phyloP scores from a whole-genome alignment of 768 basidiomycete genomes.

The Leccinellum luteum region DNA sequence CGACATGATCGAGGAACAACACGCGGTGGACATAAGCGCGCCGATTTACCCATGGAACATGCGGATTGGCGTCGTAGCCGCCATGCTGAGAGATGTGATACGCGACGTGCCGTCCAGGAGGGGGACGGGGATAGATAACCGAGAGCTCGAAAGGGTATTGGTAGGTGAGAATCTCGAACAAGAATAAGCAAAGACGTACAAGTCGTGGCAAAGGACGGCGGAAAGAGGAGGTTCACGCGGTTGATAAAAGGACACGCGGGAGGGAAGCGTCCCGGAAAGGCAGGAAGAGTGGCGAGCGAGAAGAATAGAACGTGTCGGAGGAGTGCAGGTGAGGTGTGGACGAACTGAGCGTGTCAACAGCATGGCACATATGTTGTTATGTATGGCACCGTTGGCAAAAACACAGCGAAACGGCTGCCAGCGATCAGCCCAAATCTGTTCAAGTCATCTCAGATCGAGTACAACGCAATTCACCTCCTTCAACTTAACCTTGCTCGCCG shows the following conservation, averaged over 20 bases:
- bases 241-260: conserved; percentile 27
- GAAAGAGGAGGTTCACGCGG: conserved; percentile 29
- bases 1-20: conserved; percentile 66
- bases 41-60: conserved; percentile 42
- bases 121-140: conserved; percentile 25
- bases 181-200: conserved; percentile 33
- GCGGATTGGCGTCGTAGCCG: conserved; percentile 31
- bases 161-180: conserved; percentile 27
- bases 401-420: conserved; percentile 16
- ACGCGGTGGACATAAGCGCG: conserved; percentile 58
- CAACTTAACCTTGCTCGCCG: conserved; percentile 38
- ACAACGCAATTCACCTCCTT: conserved; percentile 4
- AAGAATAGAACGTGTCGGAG: conserved; percentile 59
- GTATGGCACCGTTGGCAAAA: not conserved
- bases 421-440: conserved; percentile 20
- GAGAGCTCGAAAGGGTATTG: conserved; percentile 16
- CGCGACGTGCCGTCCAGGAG: conserved; percentile 26
- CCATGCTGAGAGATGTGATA: conserved; percentile 28
- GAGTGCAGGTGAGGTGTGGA: conserved; percentile 61
- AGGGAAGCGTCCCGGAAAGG: conserved; percentile 55
- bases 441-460: not conserved
- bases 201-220: conserved; percentile 24
- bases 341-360: conserved; percentile 53
- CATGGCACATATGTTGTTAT: conserved; percentile 42
- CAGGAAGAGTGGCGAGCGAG: conserved; percentile 49